Percentiles rank a stretch among this genome's conserved stretches.
These are phyloP conservation scores for Simmondsia chinensis DNA, from an alignment of 148 eudicot species.

Conservation along the genomic window DNA sequence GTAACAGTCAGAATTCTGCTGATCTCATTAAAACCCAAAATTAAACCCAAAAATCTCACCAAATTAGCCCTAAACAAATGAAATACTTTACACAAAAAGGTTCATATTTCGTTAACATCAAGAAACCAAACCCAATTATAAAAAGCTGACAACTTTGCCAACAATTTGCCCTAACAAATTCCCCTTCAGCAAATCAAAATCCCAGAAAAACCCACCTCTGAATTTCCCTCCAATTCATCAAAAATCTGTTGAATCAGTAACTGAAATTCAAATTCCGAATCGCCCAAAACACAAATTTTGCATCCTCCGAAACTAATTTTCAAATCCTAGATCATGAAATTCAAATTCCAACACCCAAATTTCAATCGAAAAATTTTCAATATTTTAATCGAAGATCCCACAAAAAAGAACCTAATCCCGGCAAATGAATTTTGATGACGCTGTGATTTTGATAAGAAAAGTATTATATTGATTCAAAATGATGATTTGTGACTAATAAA, in stretches of 20 bases:
- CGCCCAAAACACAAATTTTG: no score
- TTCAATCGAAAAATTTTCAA: no score
- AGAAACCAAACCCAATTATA: background rate
- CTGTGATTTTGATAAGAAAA: no score
- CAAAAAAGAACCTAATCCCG: no score
- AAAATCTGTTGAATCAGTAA: background rate
- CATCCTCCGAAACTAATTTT: no score
- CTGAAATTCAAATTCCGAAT: conserved; percentile 3
- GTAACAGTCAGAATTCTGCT: conserved; percentile 18
- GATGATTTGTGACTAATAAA: no score
- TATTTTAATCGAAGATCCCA: no score
- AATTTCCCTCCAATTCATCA: conserved; percentile 2
- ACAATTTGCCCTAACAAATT: background rate
- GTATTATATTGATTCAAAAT: no score
- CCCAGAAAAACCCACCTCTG: background rate
- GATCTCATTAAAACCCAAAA: conserved; percentile 4
- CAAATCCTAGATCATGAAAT: no score
- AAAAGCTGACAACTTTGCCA: background rate
- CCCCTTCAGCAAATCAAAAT: background rate
- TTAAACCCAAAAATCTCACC: background rate
- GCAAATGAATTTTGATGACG: no score
- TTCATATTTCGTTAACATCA: conserved; percentile 4
- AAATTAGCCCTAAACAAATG: background rate
- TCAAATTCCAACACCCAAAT: no score
- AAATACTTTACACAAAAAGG: background rate